Evolutionary conservation across 2,329 filamentous ascomycete species (phyloP), one percentile per base, ranked within the genome.

Genomic region (Emmonsiellopsis sp.): DNA sequence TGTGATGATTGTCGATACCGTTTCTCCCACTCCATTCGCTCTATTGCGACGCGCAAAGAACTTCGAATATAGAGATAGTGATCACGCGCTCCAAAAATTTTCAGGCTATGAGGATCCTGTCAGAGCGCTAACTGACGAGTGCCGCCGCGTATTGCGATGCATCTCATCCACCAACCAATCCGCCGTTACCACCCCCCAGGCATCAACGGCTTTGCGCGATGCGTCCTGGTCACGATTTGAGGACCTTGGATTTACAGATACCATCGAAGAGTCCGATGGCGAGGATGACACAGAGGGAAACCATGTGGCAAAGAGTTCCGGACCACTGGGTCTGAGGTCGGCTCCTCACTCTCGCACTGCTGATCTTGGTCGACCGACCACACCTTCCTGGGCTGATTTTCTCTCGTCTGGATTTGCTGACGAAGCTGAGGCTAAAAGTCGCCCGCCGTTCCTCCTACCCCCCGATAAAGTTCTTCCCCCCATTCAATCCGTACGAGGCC

Each of bases 321-420:
- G 70, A 50, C 70, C 70, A 53, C 73, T 76, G 54, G 82, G 81
- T 16, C 68, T 94, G 38, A 79, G 83, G 54, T 80, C 79, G 11
- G 81, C 82, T 5, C 83, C 89, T 13, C 79, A 81, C 5, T 88
- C 88, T 8, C 81, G 81, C 50, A 79, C 71, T n/a, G 79, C 79
- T 43, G 82, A 85, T 54, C 71, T 86, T 45, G 89, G 81, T 37
- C 81, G 93, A 54, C 93, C 93, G 1, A 97, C 90, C 0, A 98
- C 93, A 0, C 93, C 93, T 1, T 97, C 93, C 0, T 98, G 93
- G 93, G 93, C 93, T 2, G 93, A 98, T 67, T 98, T 98, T 68
- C 78, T 98, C 54, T 95, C 90, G 1, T 89, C 90, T 42, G 93
- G 93, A 1, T 98, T 98, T 64, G 78, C 86, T 20, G 90, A 96